Base-by-base conservation (phyloP, 2,329 filamentous ascomycete genomes). In the Rosellinia necatrix region DNA sequence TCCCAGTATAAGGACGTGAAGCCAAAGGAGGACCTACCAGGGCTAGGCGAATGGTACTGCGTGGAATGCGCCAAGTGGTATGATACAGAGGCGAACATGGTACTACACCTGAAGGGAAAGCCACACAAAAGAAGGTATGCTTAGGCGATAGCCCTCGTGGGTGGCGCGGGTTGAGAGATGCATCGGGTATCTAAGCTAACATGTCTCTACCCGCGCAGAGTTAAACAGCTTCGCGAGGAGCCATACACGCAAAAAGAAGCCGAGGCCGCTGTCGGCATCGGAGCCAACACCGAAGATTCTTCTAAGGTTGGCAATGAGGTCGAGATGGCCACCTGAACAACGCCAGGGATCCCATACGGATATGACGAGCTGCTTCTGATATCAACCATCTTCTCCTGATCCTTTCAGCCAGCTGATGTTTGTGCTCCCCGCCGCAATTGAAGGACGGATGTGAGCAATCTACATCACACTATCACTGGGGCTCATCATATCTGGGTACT, bases 21-120 rank as follows among this genome's bases (percentile, higher is more conserved):
- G 70, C 85, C 88, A 5, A 76, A 83, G 19, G 93, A 97, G 71
- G 94, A 97, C 68, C 81, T 97, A 30, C 94, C 94, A 3, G 93
- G 87, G 0, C 80, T 97, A 44, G 94, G 94, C 22, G 81, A 85
- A 66, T 87, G 87, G 72, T 97, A 97, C 75, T 99, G 94, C 74
- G 80, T 89, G 13, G 90, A 96, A 74, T 99, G 94, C 74, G 89
- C 94, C 61, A 97, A 96, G 77, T 97, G 91, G 88, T 97, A 96
- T 72, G 93, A 97, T 73, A 89, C 86, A 46, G 89, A 94, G 64
- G 74, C 82, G 66, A 96, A 90, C 66, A 78, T 96, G 55, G 79
- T 81, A 30, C 80, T 84, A 24, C 94, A 99, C 75, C 80, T 81
- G 54, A 91, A 89, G 73, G 91, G 91, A 66, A 99, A 97, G 77